phyloP scores from a whole-genome alignment of 2,329 filamentous ascomycete species.

The Microsporum ferrugineum region DNA sequence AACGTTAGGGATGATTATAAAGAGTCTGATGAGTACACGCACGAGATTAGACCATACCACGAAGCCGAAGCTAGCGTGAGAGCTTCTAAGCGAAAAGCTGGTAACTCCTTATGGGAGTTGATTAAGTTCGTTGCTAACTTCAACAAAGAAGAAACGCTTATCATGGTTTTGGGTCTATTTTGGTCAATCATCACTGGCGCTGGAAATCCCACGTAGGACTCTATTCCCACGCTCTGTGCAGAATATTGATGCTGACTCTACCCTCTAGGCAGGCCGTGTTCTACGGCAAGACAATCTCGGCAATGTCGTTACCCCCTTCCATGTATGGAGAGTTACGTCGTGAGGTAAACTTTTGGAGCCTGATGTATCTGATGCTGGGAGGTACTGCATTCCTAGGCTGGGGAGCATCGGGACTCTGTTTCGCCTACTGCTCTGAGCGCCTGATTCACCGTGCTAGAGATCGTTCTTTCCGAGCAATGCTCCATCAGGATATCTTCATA shows the following conservation, averaged over 20 bases:
- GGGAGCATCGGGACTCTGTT: conserved; percentile 55
- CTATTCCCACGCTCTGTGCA: neutral
- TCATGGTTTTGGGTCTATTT: conserved; percentile 62
- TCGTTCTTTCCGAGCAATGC: conserved; percentile 69
- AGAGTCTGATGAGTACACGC: too few relatives aligned
- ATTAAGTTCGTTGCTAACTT: conserved; percentile 70
- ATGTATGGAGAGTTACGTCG: conserved; percentile 49
- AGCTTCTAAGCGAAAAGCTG: too few relatives aligned
- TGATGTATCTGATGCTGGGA: conserved; percentile 80
- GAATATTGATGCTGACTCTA: neutral
- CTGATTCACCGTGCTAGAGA: conserved; percentile 78
- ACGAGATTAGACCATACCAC: too few relatives aligned
- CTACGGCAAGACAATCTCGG: conserved; percentile 76
- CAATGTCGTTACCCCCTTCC: conserved; percentile 47
- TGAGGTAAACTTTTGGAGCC: conserved; percentile 70
- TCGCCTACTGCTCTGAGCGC: conserved; percentile 76
- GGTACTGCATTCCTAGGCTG: conserved; percentile 61
- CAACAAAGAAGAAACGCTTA: conserved; percentile 58
- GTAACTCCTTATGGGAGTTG: conserved; percentile 34
- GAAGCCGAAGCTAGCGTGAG: too few relatives aligned
- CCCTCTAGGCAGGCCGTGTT: conserved; percentile 47
- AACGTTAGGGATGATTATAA: too few relatives aligned
- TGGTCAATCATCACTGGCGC: conserved; percentile 67
- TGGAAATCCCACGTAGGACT: conserved; percentile 56
- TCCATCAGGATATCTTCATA: conserved; percentile 84